Percentiles rank a stretch among this genome's conserved stretches.
phyloP scores from a whole-genome alignment of 331 rosid species.

The Malus hybrid region DNA sequence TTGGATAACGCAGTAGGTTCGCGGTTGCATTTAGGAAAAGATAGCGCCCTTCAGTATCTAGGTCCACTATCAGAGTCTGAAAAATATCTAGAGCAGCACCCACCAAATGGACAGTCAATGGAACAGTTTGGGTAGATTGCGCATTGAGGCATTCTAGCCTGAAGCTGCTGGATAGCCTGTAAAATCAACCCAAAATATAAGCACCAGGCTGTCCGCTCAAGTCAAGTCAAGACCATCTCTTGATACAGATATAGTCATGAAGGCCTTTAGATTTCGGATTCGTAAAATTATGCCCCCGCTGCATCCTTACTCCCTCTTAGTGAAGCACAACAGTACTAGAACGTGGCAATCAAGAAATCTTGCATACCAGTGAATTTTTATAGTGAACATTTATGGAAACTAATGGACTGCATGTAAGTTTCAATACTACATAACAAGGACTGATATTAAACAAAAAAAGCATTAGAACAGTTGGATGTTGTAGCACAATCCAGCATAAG shows the following conservation, averaged over 20 bases:
- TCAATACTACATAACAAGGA: neutral
- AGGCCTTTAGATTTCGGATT: neutral
- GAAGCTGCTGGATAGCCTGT: constrained; percentile 92
- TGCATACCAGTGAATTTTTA: neutral
- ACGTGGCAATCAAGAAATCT: neutral
- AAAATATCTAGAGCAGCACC: constrained; percentile 93
- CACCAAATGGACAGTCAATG: constrained; percentile 66
- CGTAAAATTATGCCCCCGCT: neutral
- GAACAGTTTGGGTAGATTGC: constrained; percentile 49
- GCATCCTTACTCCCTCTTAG: neutral
- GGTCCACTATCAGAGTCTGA: constrained; percentile 55
- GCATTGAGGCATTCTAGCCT: constrained; percentile 62
- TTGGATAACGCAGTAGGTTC: constrained; percentile 94
- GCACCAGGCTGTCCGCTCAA: neutral
- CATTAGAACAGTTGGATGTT: neutral
- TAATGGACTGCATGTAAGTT: neutral
- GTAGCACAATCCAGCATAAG: neutral
- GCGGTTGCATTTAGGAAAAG: constrained; percentile 94
- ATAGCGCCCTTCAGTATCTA: constrained; percentile 97
- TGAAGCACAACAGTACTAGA: neutral
- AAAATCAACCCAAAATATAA: constrained; percentile 12
- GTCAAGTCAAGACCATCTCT: neutral
- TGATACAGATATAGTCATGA: neutral
- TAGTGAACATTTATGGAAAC: neutral
- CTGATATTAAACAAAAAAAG: neutral